These are phyloP conservation scores for Saccharomycopsis oosterbeekiorum DNA, from an alignment of 805 yeast species.

Conservation along the genomic window DNA sequence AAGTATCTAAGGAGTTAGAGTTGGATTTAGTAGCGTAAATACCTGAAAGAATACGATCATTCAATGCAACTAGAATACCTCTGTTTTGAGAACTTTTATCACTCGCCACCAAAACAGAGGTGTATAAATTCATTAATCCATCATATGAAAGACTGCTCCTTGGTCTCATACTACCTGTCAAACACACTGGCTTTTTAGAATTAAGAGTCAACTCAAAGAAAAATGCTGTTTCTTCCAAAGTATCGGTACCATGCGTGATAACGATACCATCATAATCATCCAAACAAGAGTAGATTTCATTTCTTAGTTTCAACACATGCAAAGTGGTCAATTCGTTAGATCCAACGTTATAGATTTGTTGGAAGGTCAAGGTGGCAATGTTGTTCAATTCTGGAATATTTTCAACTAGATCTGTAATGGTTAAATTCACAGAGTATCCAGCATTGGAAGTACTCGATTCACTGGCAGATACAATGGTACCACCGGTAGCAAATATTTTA, in stretches of 20 bases:
- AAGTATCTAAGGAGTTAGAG: conserved; percentile 62
- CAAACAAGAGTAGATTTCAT: conserved; percentile 11
- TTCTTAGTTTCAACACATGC: conserved; percentile 13
- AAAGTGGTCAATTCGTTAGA: conserved; percentile 17
- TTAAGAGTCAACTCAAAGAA: conserved; percentile 35
- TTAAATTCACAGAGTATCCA: conserved; percentile 16
- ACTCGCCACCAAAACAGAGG: conserved; percentile 57
- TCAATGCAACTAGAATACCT: conserved; percentile 54
- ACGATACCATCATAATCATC: conserved; percentile 35
- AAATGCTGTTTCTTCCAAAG: conserved; percentile 42
- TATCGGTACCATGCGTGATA: conserved; percentile 40
- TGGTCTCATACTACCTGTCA: conserved; percentile 71
- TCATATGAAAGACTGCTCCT: conserved; percentile 61
- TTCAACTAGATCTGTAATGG: conserved; percentile 14
- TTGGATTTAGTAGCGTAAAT: conserved; percentile 61
- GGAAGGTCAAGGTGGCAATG: conserved; percentile 14
- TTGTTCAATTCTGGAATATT: conserved; percentile 15
- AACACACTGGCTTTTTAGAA: conserved; percentile 44
- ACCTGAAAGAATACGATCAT: conserved; percentile 62
- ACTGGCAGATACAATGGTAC: conserved; percentile 18
- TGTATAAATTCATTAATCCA: conserved; percentile 65
- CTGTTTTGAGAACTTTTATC: conserved; percentile 40
- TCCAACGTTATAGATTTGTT: conserved; percentile 18
- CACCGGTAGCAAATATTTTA: conserved; percentile 19
- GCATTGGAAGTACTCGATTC: conserved; percentile 16